A percentile compares a stretch with the other conserved stretches of the same genome.
Conservation (phyloP, 768 basidiomycete species). For the Amanita muscaria region DNA sequence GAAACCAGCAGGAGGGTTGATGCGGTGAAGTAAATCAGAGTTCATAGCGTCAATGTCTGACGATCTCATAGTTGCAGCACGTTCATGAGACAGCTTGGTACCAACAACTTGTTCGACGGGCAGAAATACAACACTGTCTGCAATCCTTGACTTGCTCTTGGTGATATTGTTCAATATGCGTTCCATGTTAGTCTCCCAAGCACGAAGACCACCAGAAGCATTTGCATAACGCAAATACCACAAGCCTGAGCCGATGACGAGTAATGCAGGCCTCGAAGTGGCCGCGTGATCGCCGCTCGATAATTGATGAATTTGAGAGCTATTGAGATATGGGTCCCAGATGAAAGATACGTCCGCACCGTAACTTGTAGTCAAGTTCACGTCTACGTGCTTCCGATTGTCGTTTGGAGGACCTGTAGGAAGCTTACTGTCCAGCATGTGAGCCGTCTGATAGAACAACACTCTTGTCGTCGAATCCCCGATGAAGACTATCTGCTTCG, state of each 20-base stretch:
- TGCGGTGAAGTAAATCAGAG: slow-evolving; percentile 67
- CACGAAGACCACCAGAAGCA: slow-evolving; percentile 61
- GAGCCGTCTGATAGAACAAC: slow-evolving; percentile 69
- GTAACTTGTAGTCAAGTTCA: slow-evolving; percentile 36
- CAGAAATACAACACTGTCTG: slow-evolving; percentile 69
- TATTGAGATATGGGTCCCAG: slow-evolving; percentile 89
- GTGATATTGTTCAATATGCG: slow-evolving; percentile 44
- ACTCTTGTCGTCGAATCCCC: slow-evolving; percentile 81
- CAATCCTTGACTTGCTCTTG: slow-evolving; percentile 30
- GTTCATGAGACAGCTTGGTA: slow-evolving; percentile 53
- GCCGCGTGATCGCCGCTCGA: slow-evolving; percentile 20
- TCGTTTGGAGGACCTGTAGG: slow-evolving; percentile 45
- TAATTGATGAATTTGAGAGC: slow-evolving; percentile 41
- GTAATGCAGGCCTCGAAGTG: slow-evolving; percentile 40
- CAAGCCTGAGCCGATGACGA: slow-evolving; percentile 79
- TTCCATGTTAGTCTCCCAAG: slow-evolving; percentile 75
- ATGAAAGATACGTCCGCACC: slow-evolving; percentile 48
- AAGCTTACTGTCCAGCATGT: slow-evolving; percentile 48
- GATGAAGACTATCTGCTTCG: slow-evolving; percentile 60
- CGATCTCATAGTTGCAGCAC: slow-evolving; percentile 59
- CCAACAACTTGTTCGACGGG: slow-evolving; percentile 69
- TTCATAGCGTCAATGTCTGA: slow-evolving; percentile 91
- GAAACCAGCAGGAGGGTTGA: slow-evolving; percentile 30
- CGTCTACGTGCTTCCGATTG: slow-evolving; percentile 62
- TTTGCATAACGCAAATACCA: slow-evolving; percentile 82